These are phyloP conservation scores for Cercospora zeae-maydis DNA, from an alignment of 2,329 filamentous ascomycete genomes.

Conservation along the genomic window DNA sequence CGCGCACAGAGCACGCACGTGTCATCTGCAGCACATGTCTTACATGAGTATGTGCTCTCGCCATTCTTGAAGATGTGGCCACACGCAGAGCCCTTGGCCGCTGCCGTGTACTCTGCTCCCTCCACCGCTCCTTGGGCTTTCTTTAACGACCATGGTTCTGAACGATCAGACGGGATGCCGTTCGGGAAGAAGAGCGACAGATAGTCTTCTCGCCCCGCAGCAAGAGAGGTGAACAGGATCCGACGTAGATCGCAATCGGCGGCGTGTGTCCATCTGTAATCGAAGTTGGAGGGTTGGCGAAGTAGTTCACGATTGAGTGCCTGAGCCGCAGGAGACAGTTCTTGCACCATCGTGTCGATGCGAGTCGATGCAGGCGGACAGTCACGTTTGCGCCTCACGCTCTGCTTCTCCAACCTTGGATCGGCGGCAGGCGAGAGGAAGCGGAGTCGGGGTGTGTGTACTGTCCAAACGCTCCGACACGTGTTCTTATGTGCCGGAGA, in stretches of 20 bases:
- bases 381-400: neutral
- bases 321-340: constrained; percentile 57
- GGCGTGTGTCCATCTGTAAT: constrained; percentile 69
- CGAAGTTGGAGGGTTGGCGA: constrained; percentile 68
- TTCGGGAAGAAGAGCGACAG: constrained; percentile 78
- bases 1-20: constrained; percentile 91
- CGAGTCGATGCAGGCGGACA: neutral
- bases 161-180: constrained; percentile 44
- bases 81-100: constrained; percentile 86
- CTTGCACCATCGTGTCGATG: constrained; percentile 1
- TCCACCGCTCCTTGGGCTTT: constrained; percentile 89
- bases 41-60: constrained; percentile 90
- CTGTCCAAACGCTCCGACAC: neutral
- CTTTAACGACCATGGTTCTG: constrained; percentile 64
- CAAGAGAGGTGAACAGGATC: constrained; percentile 82
- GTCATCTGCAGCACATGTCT: constrained; percentile 90
- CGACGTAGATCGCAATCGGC: constrained; percentile 70
- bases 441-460: neutral
- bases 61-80: constrained; percentile 96
- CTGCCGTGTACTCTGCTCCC: constrained; percentile 90
- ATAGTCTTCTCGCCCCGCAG: constrained; percentile 69
- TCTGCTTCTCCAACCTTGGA: neutral
- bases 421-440: neutral
- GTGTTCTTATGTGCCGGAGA: neutral
- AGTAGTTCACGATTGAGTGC: constrained; percentile 80